Percentiles rank a stretch among this genome's conserved stretches.
phyloP scores from a whole-genome alignment of 192 early-diverging fungal genomes.

The Coemansia sp. region DNA sequence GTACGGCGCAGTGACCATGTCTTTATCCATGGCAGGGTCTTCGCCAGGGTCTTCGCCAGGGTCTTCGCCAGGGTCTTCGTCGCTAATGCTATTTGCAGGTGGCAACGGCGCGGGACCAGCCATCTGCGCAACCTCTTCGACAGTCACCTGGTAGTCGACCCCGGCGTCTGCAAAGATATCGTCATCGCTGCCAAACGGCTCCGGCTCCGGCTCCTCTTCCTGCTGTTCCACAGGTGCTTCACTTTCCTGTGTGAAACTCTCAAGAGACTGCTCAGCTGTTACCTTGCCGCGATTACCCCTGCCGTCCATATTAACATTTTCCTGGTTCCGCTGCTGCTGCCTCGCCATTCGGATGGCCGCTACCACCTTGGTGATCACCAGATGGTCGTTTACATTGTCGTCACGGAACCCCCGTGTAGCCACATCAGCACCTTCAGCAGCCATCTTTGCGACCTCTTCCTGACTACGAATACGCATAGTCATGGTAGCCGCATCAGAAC shows the following conservation, averaged over 20 bases:
- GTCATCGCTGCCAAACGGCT: constrained; percentile 43
- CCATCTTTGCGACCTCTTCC: constrained; percentile 59
- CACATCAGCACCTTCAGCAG: not conserved
- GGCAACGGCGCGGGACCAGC: not conserved
- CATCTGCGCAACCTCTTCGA: not conserved
- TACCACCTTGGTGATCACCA: constrained; percentile 32
- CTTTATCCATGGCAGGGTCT: not conserved
- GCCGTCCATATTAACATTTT: no score
- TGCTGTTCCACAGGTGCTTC: not conserved
- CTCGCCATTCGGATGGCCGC: constrained; percentile 36
- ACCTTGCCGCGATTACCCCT: no score
- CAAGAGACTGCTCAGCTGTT: no score
- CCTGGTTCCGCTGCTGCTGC: no score
- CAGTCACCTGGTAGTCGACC: constrained; percentile 64
- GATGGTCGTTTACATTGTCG: constrained; percentile 8
- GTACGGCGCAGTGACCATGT: constrained; percentile 17
- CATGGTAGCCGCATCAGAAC: constrained; percentile 65
- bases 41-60: not conserved
- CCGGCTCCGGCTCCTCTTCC: constrained; percentile 24
- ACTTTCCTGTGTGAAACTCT: no score
- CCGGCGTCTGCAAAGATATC: constrained; percentile 90
- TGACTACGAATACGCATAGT: constrained; percentile 73
- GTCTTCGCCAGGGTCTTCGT: not conserved
- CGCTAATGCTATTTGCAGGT: not conserved
- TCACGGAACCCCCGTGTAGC: not conserved